phyloP scores from a whole-genome alignment of 2,329 filamentous ascomycete genomes.

The Westerdykella sp. region DNA sequence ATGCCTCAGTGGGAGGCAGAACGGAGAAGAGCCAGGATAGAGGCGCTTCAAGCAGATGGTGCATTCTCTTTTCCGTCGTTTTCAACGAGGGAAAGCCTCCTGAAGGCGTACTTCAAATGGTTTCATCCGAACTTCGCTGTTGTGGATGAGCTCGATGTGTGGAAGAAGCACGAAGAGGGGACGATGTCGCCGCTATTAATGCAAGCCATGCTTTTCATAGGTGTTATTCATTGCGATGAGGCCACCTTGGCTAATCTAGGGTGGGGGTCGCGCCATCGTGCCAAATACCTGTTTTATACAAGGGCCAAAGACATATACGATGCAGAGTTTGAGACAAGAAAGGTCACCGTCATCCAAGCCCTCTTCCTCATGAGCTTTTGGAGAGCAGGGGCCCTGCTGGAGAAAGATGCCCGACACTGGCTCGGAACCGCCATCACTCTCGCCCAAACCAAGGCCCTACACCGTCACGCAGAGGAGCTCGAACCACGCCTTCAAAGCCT shows the following conservation, averaged over 20 bases:
- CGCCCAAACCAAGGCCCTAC: slow-evolving; percentile 46
- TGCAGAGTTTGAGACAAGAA: slow-evolving; percentile 49
- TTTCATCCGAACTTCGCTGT: slow-evolving; percentile 54
- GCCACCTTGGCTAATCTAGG: slow-evolving; percentile 42
- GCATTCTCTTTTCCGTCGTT: slow-evolving; percentile 44
- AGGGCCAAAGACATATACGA: slow-evolving; percentile 49
- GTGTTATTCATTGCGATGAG: slow-evolving; percentile 49
- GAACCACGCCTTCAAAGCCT: slow-evolving; percentile 33
- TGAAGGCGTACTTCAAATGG: slow-evolving; percentile 51
- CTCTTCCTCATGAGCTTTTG: slow-evolving; percentile 53
- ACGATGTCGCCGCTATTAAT: slow-evolving; percentile 47
- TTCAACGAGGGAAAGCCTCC: slow-evolving; percentile 39
- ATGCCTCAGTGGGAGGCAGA: slow-evolving; percentile 34
- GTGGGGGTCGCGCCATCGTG: slow-evolving; percentile 45
- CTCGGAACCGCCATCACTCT: slow-evolving; percentile 45
- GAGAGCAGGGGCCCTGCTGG: slow-evolving; percentile 42
- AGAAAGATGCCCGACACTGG: slow-evolving; percentile 37
- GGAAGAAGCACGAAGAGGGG: slow-evolving; percentile 36
- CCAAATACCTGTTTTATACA: slow-evolving; percentile 48
- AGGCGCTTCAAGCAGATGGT: slow-evolving; percentile 35
- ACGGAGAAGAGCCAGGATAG: slow-evolving; percentile 32
- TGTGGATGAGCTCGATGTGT: slow-evolving; percentile 44
- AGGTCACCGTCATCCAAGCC: slow-evolving; percentile 46
- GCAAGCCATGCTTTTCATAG: slow-evolving; percentile 51
- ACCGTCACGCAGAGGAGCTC: slow-evolving; percentile 27